Evolutionary conservation across 75 land plant species (phyloP), one percentile per base, ranked within the genome.

Genomic region (Pinus tabuliformis): DNA sequence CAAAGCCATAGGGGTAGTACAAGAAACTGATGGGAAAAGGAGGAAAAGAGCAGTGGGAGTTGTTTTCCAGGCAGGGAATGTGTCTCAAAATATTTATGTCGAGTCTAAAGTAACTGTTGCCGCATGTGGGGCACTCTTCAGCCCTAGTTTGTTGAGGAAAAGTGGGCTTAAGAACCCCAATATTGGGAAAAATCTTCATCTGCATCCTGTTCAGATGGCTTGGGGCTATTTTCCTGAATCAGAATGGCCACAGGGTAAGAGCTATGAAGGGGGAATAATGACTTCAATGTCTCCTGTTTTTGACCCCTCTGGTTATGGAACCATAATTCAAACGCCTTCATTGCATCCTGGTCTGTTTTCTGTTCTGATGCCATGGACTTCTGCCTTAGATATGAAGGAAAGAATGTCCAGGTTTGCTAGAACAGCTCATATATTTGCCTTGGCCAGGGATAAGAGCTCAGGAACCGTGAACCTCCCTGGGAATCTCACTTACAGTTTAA

Each of bases 141-240:
- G 91, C 8, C 96, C 98, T 0, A 28, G 63, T 2, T 73, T 95
- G 70, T 63, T 93, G 26, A 86, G 75, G 60, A 70, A 70, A 24
- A 93, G 94, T 57, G 92, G 92, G 0, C 81, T 95, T 5, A 82
- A 76, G 68, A 95, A 95, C 58, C 77, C 78, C 0, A 81, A 89
- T 83, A 91, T 95, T 28, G 98, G 96, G 6, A 81, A 70, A 18
- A 70, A 89, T 77, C 81, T 95, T 17, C 93, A 91, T 54, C 79
- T 93, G 20, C 98, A 95, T 72, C 96, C 96, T 0, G 87, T 81
- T 18, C 71, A 73, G 58, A 84, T 89, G 87, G 80, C 84, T 37
- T 95, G 98, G 98, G 98, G 96, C 1, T 86, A 88, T 74, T 95
- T 95, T 70, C 94, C 96, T 0, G 88, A 78, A 64, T 83, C 83